A percentile compares a stretch with the other conserved stretches of the same genome.
Evolutionary conservation across 2,329 filamentous ascomycete species (phyloP).

Genomic region (Sporothrix humicola): DNA sequence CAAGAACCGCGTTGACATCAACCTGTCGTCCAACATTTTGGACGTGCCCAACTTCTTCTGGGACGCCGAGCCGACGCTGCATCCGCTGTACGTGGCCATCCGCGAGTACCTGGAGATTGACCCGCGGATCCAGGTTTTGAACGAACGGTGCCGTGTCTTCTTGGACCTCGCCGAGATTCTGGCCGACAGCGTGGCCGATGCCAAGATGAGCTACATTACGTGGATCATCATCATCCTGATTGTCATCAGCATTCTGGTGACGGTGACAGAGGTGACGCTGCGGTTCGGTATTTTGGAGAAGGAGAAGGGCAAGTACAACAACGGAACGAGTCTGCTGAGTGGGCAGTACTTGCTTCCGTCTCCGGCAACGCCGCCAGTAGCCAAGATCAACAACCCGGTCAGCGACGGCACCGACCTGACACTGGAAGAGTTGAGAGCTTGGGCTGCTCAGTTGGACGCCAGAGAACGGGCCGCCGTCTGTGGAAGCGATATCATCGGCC

Average conservation of each 20-base stretch:
- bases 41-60: slow-evolving; percentile 98
- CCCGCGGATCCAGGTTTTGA: slow-evolving; percentile 92
- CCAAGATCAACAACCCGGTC: neutral
- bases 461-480: slow-evolving; percentile 38
- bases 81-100: slow-evolving; percentile 91
- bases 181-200: slow-evolving; percentile 87
- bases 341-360: neutral
- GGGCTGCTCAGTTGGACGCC: slow-evolving; percentile 37
- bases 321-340: neutral
- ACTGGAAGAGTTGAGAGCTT: slow-evolving; percentile 38
- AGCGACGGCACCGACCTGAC: slow-evolving; percentile 32
- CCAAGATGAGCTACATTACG: slow-evolving; percentile 94
- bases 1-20: slow-evolving; percentile 94
- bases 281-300: slow-evolving; percentile 75
- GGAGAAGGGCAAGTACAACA: slow-evolving; percentile 45
- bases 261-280: slow-evolving; percentile 84
- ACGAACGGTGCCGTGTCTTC: slow-evolving; percentile 95
- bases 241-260: slow-evolving; percentile 86
- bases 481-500: slow-evolving; percentile 37
- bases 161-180: slow-evolving; percentile 95
- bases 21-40: slow-evolving; percentile 94
- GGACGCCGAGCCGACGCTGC: slow-evolving; percentile 93
- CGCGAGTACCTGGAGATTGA: slow-evolving; percentile 98
- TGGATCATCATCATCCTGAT: slow-evolving; percentile 99
- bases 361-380: slow-evolving; percentile 6